These are phyloP conservation scores for Pelargonium australe DNA, from an alignment of 441 rosid genomes.

Conservation along the genomic window DNA sequence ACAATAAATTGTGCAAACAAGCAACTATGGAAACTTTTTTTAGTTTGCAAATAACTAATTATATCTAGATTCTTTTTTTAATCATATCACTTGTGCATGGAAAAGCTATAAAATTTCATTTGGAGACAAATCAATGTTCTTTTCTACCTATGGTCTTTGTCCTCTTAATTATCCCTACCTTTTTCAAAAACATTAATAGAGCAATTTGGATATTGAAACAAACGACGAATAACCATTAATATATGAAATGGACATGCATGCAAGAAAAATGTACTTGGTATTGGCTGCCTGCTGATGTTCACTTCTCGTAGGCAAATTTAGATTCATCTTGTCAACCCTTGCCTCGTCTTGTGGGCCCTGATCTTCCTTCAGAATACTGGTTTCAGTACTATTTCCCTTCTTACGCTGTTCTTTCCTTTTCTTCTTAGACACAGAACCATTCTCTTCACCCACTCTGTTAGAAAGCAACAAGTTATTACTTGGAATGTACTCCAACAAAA, in stretches of 20 bases:
- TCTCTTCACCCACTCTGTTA: constrained; percentile 16
- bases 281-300: constrained; percentile 25
- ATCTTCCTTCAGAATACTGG: constrained; percentile 13
- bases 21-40: neutral
- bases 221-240: neutral
- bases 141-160: neutral
- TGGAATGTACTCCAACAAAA: neutral
- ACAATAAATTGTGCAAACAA: neutral
- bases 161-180: neutral
- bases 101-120: neutral
- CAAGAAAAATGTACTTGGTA: neutral
- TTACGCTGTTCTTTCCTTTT: constrained; percentile 26
- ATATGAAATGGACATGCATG: constrained; percentile 1
- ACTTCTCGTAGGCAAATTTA: constrained; percentile 13
- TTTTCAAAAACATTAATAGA: neutral
- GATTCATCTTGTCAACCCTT: constrained; percentile 7
- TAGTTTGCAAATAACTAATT: neutral
- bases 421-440: constrained; percentile 28
- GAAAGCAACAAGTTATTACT: constrained; percentile 10
- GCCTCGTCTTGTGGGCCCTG: constrained; percentile 15
- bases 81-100: neutral
- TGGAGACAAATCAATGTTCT: neutral
- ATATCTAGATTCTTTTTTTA: neutral
- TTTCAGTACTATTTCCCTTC: constrained; percentile 7
- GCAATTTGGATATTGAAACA: neutral